Conservation (phyloP, 2,329 filamentous ascomycete genomes). For the Amauroascus niger region DNA sequence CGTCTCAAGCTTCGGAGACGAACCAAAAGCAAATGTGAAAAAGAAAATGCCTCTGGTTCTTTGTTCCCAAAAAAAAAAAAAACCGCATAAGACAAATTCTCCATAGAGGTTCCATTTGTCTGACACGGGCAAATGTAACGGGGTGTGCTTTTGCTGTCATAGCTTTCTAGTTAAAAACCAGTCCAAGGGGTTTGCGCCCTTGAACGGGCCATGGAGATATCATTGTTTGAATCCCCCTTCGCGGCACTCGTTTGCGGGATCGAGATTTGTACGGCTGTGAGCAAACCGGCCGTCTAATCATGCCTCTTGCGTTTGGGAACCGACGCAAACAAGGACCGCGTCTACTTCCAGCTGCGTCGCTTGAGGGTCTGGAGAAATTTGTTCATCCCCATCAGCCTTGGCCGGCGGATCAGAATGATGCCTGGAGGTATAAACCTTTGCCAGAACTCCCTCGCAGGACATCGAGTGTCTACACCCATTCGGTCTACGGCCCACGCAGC, state of each 20-base stretch:
- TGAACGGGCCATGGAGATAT: constrained; percentile 3
- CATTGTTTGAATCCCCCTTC: background rate
- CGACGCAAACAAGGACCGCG: constrained; percentile 7
- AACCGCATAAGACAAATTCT: constrained; percentile 6
- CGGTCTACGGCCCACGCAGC: background rate
- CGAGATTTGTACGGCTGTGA: background rate
- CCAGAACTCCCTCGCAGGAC: background rate
- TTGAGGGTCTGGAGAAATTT: constrained; percentile 18
- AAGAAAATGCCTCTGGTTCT: constrained; percentile 12
- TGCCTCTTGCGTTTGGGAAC: constrained; percentile 1
- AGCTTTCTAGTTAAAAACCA: constrained; percentile 6
- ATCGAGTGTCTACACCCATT: constrained; percentile 5
- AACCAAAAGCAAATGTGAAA: background rate
- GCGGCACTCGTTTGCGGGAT: background rate
- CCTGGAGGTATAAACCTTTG: constrained; percentile 8
- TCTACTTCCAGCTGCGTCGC: constrained; percentile 14
- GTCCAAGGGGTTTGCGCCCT: background rate
- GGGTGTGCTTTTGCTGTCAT: background rate
- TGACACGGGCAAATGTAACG: background rate
- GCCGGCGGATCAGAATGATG: constrained; percentile 2
- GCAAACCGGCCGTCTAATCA: constrained; percentile 1
- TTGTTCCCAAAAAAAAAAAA: constrained; percentile 11
- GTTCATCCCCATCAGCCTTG: constrained; percentile 12
- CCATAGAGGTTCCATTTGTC: background rate
- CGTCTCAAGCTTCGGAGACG: constrained; percentile 6